Evolutionary conservation across 306 rosid genomes (phyloP).

Genomic region (Fragaria vesca): DNA sequence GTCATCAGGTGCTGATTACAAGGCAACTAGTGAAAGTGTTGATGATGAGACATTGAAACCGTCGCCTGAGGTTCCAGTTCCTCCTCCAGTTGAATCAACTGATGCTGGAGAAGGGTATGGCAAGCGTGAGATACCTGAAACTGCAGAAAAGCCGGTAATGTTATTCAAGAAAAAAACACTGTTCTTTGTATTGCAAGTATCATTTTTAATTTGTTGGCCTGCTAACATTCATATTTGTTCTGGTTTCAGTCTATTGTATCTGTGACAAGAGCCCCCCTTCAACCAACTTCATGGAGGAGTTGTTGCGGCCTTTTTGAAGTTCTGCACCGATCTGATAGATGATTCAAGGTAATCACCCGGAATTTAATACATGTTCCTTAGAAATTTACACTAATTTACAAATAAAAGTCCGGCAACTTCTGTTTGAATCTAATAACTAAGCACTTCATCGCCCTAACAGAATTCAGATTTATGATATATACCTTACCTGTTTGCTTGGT

Average conservation of each 20-base stretch:
- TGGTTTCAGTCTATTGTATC: conserved; percentile 31
- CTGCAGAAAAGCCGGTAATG: conserved; percentile 41
- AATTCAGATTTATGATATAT: not conserved
- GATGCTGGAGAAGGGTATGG: conserved; percentile 18
- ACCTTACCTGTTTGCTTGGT: not conserved
- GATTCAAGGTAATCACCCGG: conserved; percentile 40
- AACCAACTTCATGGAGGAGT: conserved; percentile 54
- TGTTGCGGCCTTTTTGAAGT: conserved; percentile 71
- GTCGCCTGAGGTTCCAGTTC: not conserved
- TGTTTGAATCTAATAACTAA: not conserved
- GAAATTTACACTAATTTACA: not conserved
- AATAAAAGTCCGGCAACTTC: not conserved
- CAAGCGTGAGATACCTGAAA: conserved; percentile 28
- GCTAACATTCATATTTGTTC: not conserved
- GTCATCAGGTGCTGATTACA: conserved; percentile 29
- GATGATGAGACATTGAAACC: not conserved
- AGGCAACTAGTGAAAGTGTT: conserved; percentile 32
- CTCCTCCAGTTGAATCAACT: conserved; percentile 32
- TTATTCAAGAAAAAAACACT: not conserved
- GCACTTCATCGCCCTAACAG: not conserved
- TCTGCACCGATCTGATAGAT: conserved; percentile 46
- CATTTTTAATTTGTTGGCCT: not conserved
- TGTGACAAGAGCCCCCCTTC: conserved; percentile 27
- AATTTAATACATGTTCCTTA: not conserved
- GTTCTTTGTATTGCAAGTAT: conserved; percentile 1